Percentiles rank a stretch among this genome's conserved stretches.
phyloP scores from a whole-genome alignment of 139 green algal genomes.

The Medakamo hakoo region DNA sequence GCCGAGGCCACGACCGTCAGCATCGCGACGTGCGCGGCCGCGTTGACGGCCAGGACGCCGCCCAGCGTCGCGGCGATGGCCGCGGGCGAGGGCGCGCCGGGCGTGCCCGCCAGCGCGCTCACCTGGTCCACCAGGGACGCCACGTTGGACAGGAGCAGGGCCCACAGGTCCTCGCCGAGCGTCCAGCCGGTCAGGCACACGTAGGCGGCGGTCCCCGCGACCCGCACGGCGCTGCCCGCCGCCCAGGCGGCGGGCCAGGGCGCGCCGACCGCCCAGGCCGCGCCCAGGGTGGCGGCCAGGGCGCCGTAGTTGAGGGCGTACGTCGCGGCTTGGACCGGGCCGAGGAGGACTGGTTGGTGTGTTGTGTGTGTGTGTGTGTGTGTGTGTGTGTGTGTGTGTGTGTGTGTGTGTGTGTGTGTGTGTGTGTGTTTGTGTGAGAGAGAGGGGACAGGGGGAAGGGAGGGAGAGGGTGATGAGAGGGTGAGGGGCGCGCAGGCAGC shows the following conservation, averaged over 20 bases:
- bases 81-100: too few species aligned
- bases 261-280: not conserved
- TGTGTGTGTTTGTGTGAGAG: too few species aligned
- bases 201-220: not conserved
- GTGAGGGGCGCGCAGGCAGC: too few species aligned
- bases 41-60: not conserved
- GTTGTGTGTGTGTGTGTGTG: too few species aligned
- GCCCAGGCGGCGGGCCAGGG: not conserved
- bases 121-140: not conserved
- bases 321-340: not conserved
- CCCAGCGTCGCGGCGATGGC: not conserved
- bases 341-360: not conserved
- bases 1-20: not conserved
- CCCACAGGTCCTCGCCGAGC: not conserved
- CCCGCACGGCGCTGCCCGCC: too few species aligned
- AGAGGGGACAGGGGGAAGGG: too few species aligned
- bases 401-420: too few species aligned
- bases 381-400: too few species aligned
- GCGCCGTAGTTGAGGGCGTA: not conserved
- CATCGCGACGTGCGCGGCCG: not conserved
- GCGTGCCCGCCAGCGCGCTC: not conserved
- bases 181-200: not conserved
- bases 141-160: not conserved
- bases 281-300: not conserved
- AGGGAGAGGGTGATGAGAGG: too few species aligned